Evolutionary conservation across 257 asterid genomes (phyloP), one percentile per base, ranked within the genome.

Genomic region (Penstemon newberryi): DNA sequence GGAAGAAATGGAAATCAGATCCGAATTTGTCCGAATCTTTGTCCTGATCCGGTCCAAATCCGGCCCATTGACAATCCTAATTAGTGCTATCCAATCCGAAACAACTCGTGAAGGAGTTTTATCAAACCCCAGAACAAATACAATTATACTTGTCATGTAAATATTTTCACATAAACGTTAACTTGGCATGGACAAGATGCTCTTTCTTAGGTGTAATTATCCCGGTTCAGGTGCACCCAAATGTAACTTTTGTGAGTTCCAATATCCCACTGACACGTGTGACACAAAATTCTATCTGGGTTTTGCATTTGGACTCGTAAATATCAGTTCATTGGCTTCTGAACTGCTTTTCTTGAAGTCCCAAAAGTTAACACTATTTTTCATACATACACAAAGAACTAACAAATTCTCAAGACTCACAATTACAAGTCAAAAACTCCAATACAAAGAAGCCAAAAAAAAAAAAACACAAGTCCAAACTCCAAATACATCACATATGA

Each of bases 291-390:
- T 40, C 40, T n/a, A 53, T 15, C 45, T 11, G 42, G 42, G 53
- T 41, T 66, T 53, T 52, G 46, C 63, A 19, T 15, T 61, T 19
- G 65, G 53, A 61, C 10, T 44, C 8, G 10, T 19, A 43, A 45
- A 38, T n/a, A 62, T 9, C 55, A 4, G 38, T 10, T 57, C 49
- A 38, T 69, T 58, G 74, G 74, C 60, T 69, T 59, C 52, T 37
- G 73, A 68, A 61, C 67, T 70, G 8, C 44, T 18, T 70, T 41
- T 18, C 43, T 70, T 62, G 36, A 19, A 41, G 40, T 42, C 65
- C 55, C 62, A 19, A 59, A 71, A 15, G 18, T 15, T 15, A 15
- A 15, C 18, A 15, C 33, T 25, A 25, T 25, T 25, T 1, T 47
- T 11, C 9, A 6, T 47, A 6, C 41, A 51, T 18, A 7, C 50